These are phyloP conservation scores for Castanospermum australe DNA, from an alignment of 306 rosid species.

Conservation along the genomic window DNA sequence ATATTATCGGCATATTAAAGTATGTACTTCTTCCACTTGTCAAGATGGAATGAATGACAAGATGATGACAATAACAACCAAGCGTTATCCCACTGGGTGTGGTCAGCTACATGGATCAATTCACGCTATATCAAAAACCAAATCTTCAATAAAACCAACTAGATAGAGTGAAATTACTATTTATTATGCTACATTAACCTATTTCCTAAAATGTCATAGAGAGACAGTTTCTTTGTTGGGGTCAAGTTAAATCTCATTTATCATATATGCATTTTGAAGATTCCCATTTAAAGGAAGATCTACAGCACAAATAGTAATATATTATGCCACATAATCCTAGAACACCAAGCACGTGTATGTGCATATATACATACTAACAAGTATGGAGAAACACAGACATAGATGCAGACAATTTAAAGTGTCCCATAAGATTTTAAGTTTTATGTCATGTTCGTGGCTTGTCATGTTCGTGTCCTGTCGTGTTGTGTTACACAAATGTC, in stretches of 20 bases:
- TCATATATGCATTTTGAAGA: neutral
- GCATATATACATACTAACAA: neutral
- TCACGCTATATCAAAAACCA: neutral
- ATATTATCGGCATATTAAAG: neutral
- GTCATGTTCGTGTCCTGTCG: neutral
- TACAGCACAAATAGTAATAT: neutral
- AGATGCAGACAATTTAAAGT: neutral
- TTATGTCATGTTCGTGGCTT: too few species aligned
- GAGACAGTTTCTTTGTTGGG: neutral
- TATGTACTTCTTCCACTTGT: neutral
- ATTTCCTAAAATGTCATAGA: slow-evolving; percentile 5
- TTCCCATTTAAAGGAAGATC: neutral
- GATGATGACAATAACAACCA: neutral
- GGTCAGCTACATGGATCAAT: neutral
- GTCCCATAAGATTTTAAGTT: slow-evolving; percentile 5
- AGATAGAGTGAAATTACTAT: neutral
- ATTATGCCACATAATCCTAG: neutral
- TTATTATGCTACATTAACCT: slow-evolving; percentile 2
- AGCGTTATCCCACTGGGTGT: neutral
- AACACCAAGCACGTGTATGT: neutral
- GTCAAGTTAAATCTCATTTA: slow-evolving; percentile 3
- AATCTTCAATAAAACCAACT: neutral
- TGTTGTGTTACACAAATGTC: neutral
- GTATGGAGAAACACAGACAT: neutral
- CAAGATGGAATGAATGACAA: neutral